Evolutionary conservation across 2,329 filamentous ascomycete species (phyloP).

Genomic region (Diaporthe vexans): DNA sequence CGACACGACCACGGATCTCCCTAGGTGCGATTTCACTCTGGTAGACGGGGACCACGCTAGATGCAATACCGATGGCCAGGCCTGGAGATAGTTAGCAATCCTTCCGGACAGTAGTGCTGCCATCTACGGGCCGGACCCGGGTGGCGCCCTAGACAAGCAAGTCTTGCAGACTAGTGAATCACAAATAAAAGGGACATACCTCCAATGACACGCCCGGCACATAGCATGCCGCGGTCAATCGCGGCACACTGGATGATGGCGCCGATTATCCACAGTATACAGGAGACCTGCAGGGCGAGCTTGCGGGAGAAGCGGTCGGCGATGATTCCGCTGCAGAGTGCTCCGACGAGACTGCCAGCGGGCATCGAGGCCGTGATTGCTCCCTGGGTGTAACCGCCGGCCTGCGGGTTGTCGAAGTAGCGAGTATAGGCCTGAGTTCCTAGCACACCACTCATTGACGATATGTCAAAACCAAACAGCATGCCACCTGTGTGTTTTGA

Average conservation of each 20-base stretch:
- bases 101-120: not conserved
- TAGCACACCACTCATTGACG: slow-evolving; percentile 78
- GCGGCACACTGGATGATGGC: slow-evolving; percentile 71
- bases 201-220: slow-evolving; percentile 75
- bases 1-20: slow-evolving; percentile 70
- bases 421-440: slow-evolving; percentile 77
- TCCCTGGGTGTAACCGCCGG: slow-evolving; percentile 67
- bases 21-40: slow-evolving; percentile 75
- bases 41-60: slow-evolving; percentile 78
- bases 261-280: slow-evolving; percentile 65
- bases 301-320: slow-evolving; percentile 66
- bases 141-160: not conserved
- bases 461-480: slow-evolving; percentile 85
- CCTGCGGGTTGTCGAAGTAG: slow-evolving; percentile 72
- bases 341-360: slow-evolving; percentile 76
- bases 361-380: slow-evolving; percentile 82
- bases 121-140: not conserved
- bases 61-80: slow-evolving; percentile 80
- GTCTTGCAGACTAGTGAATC: not conserved
- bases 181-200: not conserved
- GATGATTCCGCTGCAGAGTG: slow-evolving; percentile 63
- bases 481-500: slow-evolving; percentile 67
- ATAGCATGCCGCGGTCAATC: slow-evolving; percentile 79
- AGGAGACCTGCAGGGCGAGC: slow-evolving; percentile 63
- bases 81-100: slow-evolving; percentile 64